Evolutionary conservation across 2,329 filamentous ascomycete species (phyloP).

Genomic region (Colletotrichum nymphaeae): DNA sequence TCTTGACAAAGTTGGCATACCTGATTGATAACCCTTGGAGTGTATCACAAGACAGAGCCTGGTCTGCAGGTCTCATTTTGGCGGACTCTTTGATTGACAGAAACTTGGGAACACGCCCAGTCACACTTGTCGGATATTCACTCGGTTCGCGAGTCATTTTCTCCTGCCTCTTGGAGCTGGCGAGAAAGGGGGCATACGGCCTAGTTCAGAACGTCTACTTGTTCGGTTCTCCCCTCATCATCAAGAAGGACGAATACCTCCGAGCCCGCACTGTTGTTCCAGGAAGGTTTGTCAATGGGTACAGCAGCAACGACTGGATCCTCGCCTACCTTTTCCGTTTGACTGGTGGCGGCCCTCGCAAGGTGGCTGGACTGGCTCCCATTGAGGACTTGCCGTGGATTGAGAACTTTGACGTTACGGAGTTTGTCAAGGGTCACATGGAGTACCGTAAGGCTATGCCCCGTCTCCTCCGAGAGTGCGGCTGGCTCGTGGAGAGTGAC

Average conservation of each 20-base stretch:
- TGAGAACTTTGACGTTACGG: constrained; percentile 90
- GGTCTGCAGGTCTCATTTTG: constrained; percentile 88
- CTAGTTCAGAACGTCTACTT: constrained; percentile 95
- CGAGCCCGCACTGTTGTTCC: constrained; percentile 85
- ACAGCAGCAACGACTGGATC: constrained; percentile 97
- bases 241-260: constrained; percentile 90
- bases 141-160: constrained; percentile 93
- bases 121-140: constrained; percentile 95
- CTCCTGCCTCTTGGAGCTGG: constrained; percentile 87
- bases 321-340: constrained; percentile 94
- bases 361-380: constrained; percentile 84
- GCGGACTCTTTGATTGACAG: constrained; percentile 94
- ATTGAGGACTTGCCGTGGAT: constrained; percentile 82
- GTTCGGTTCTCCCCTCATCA: constrained; percentile 92
- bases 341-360: constrained; percentile 90
- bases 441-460: constrained; percentile 96
- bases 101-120: constrained; percentile 88
- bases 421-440: constrained; percentile 92
- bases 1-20: constrained; percentile 93
- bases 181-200: constrained; percentile 84
- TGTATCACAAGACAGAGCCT: constrained; percentile 92
- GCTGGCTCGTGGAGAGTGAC: constrained; percentile 91
- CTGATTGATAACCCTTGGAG: constrained; percentile 99
- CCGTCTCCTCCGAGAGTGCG: constrained; percentile 83
- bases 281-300: constrained; percentile 95